Conservation (phyloP, 352 stramenopile genomes). For the Phytophthora constricta region DNA sequence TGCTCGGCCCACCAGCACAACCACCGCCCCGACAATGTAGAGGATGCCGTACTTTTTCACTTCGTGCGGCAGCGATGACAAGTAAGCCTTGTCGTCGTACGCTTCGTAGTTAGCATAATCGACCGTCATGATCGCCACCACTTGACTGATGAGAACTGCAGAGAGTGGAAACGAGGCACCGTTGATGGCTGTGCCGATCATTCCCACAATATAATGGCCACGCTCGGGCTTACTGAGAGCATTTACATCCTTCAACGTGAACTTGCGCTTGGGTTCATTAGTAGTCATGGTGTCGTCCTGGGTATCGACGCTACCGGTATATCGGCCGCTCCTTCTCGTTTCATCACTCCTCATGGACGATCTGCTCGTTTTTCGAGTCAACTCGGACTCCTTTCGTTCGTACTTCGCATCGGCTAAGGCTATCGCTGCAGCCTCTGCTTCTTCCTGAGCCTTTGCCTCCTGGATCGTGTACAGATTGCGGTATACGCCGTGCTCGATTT, state of each 20-base stretch:
- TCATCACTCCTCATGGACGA: too few relatives aligned
- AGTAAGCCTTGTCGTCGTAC: not conserved
- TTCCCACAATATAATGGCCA: conserved; percentile 31
- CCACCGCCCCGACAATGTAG: conserved; percentile 36
- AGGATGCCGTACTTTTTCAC: conserved; percentile 24
- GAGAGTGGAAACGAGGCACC: conserved; percentile 34
- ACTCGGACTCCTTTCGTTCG: too few relatives aligned
- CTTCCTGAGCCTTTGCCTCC: not conserved
- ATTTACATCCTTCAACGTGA: too few relatives aligned
- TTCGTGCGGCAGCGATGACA: conserved; percentile 32
- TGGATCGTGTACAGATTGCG: not conserved
- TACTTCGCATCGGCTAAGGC: too few relatives aligned
- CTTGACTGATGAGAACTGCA: conserved; percentile 12
- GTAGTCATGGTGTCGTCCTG: too few relatives aligned
- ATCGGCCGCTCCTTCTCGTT: too few relatives aligned
- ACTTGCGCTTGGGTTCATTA: too few relatives aligned
- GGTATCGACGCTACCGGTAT: too few relatives aligned
- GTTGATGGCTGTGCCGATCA: conserved; percentile 26
- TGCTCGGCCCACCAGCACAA: conserved; percentile 37
- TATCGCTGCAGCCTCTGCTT: not conserved
- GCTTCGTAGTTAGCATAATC: conserved; percentile 2
- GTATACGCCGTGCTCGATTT: not conserved
- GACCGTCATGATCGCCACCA: conserved; percentile 12
- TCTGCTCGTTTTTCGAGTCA: too few relatives aligned
- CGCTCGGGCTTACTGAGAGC: conserved; percentile 29